Conservation (phyloP, 1,139 yeast genomes). For the Blastobotrys indianensis region DNA sequence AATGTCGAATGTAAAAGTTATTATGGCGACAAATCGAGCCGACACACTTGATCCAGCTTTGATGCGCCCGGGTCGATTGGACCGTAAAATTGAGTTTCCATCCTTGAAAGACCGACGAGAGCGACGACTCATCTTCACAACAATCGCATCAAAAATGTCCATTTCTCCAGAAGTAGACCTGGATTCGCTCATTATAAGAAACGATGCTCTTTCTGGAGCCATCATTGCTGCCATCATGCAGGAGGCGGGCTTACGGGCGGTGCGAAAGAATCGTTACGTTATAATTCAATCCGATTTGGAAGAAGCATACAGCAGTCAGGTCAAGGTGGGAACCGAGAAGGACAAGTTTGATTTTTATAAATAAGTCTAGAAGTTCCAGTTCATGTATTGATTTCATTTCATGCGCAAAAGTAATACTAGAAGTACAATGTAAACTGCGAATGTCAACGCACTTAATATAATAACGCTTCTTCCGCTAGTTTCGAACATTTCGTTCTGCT, state of each 20-base stretch:
- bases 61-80: slow-evolving; percentile 96
- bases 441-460: slow-evolving; percentile 25
- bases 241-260: slow-evolving; percentile 98
- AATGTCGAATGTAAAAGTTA: slow-evolving; percentile 89
- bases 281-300: slow-evolving; percentile 92
- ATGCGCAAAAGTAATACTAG: slow-evolving; percentile 10
- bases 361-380: slow-evolving; percentile 32
- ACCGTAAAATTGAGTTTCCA: slow-evolving; percentile 96
- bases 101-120: slow-evolving; percentile 94
- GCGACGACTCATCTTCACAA: slow-evolving; percentile 90
- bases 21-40: slow-evolving; percentile 98
- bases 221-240: slow-evolving; percentile 99
- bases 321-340: slow-evolving; percentile 89
- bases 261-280: slow-evolving; percentile 94
- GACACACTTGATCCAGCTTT: slow-evolving; percentile 97
- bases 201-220: slow-evolving; percentile 96
- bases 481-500: slow-evolving; percentile 17
- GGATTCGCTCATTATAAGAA: slow-evolving; percentile 89
- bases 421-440: slow-evolving; percentile 26
- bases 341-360: slow-evolving; percentile 97
- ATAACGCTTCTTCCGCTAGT: slow-evolving; percentile 32
- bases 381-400: not conserved
- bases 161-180: slow-evolving; percentile 96
- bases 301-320: slow-evolving; percentile 96
- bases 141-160: slow-evolving; percentile 96